These are phyloP conservation scores for Alternaria sp. DNA, from an alignment of 2,329 filamentous ascomycete species.

Conservation along the genomic window DNA sequence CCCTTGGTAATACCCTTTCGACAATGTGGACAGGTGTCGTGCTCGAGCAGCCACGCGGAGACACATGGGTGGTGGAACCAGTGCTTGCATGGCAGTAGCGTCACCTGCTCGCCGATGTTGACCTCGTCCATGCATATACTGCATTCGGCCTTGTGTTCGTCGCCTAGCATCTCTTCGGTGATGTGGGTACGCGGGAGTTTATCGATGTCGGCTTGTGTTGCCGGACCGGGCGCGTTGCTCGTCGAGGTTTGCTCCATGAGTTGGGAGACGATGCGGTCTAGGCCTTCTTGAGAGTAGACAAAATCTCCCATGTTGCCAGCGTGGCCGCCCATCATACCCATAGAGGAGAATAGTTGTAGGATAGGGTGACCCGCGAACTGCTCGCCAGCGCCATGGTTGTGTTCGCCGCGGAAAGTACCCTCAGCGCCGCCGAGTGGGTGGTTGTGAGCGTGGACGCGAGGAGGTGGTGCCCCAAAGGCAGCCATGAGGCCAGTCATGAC, in stretches of 20 bases:
- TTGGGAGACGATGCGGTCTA: constrained; percentile 85
- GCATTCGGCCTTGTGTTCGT: constrained; percentile 76
- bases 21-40: constrained; percentile 91
- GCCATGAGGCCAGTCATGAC: constrained; percentile 43
- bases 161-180: constrained; percentile 71
- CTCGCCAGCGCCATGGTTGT: constrained; percentile 10
- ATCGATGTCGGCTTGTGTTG: constrained; percentile 75
- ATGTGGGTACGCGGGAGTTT: constrained; percentile 74
- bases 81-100: constrained; percentile 83
- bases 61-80: constrained; percentile 92
- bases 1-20: constrained; percentile 60
- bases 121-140: constrained; percentile 94
- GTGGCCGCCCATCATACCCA: constrained; percentile 32
- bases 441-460: constrained; percentile 16
- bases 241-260: constrained; percentile 84
- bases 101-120: constrained; percentile 73
- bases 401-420: constrained; percentile 12
- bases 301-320: constrained; percentile 70
- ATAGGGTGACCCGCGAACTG: constrained; percentile 45
- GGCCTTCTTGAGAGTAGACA: constrained; percentile 87
- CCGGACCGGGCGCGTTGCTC: constrained; percentile 81
- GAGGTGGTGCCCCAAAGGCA: constrained; percentile 39
- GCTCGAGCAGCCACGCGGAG: constrained; percentile 81
- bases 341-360: constrained; percentile 52
- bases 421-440: constrained; percentile 11